Base-by-base conservation (phyloP, 352 stramenopile genomes). In the Globisporangium splendens region DNA sequence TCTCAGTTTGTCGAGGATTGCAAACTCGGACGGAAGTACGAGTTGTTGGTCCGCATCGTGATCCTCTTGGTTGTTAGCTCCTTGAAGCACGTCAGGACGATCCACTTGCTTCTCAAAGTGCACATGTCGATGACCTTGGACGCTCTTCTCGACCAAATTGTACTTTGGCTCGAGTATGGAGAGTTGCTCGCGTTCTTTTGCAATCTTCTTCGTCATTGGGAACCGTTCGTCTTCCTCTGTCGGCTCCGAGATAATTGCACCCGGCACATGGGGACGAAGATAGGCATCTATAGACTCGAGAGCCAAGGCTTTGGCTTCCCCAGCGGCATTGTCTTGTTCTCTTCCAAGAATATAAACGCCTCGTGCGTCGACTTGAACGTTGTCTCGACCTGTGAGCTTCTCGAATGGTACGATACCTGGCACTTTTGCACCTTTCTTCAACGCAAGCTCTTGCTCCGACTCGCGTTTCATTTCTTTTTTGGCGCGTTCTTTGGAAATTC, bases 101-200 rank as follows among this genome's bases (percentile, higher is more conserved):
- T 62, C 48, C 22, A 57, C 1, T 15, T 66, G 61, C 46, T 24
- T 59, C 20, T 50, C 41, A 33, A 66, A 63, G 44, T 20, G 38
- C 28, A 63, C 54, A 28, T 50, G 63, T 17, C 61, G 61, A 20
- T 66, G 61, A 1, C 61, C 61, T 11, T 18, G 41, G 3, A 48
- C 31, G 22, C 46, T 55, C 13, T 21, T 46, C 12, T 66, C 47
- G 12, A 66, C 43, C 1, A 44, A 5, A 18, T 21, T 13, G 39
- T 54, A 66, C 41, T 59, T 62, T 43, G 54, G 61, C 21, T 52
- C 56, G 24, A 57, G 48, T 15, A 46, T 24, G 0, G 39, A 57
- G 20, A 35, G 56, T 5, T 14, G 15, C 11, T 49, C 38, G 3
- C 41, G 48, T 31, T 41, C 54, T 39, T 49, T 49, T 24, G 38